Evolutionary conservation across 1,139 yeast species (phyloP).

Genomic region (Pichia sp.): DNA sequence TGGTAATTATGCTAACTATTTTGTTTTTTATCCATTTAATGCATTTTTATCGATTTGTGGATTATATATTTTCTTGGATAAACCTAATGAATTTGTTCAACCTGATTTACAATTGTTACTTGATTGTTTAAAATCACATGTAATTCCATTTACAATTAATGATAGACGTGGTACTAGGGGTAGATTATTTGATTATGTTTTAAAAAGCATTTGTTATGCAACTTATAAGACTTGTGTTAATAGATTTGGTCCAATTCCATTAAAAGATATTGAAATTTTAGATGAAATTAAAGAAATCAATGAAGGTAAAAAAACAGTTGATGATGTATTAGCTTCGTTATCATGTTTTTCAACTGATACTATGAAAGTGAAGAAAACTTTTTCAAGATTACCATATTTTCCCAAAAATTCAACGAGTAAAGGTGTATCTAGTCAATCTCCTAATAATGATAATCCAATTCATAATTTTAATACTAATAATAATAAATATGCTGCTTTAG

Average conservation of each 20-base stretch:
- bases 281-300: constrained; percentile 6
- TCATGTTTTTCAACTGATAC: too few relatives aligned
- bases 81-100: constrained; percentile 6
- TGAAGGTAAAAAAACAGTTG: constrained; percentile 1
- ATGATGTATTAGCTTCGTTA: neutral
- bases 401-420: neutral
- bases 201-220: constrained; percentile 15
- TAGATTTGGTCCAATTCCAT: constrained; percentile 7
- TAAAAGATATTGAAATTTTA: constrained; percentile 8
- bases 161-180: constrained; percentile 12
- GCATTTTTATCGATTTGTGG: constrained; percentile 27
- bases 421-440: too few relatives aligned
- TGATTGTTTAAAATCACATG: constrained; percentile 15
- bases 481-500: too few relatives aligned
- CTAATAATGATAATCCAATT: too few relatives aligned
- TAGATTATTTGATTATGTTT: constrained; percentile 15
- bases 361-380: neutral
- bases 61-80: constrained; percentile 20
- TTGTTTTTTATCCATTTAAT: constrained; percentile 26
- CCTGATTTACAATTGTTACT: constrained; percentile 23
- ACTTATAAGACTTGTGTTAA: constrained; percentile 10
- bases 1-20: constrained; percentile 17
- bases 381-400: constrained; percentile 5
- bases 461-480: neutral
- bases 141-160: constrained; percentile 10